These are phyloP conservation scores for Lagenaria siceraria DNA, from an alignment of 306 rosid genomes.

Conservation along the genomic window DNA sequence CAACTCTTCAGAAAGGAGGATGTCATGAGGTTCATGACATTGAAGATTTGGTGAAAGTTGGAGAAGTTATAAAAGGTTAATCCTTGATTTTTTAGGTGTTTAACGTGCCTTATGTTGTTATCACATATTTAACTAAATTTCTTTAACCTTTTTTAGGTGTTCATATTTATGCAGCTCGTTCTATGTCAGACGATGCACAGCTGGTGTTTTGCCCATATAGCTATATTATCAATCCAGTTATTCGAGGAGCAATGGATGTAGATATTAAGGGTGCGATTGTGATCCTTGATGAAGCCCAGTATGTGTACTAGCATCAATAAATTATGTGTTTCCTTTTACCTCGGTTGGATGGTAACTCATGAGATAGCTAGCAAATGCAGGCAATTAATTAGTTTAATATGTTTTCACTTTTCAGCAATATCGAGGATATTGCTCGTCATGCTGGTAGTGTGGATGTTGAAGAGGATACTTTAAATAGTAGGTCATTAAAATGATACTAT, in stretches of 20 bases:
- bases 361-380: background rate
- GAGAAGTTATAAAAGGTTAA: slow-evolving; percentile 64
- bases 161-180: slow-evolving; percentile 89
- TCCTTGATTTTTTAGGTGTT: slow-evolving; percentile 2
- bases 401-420: slow-evolving; percentile 50
- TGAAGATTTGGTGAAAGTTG: slow-evolving; percentile 85
- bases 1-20: slow-evolving; percentile 86
- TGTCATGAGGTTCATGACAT: slow-evolving; percentile 84
- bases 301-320: slow-evolving; percentile 15
- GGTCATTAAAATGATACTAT: slow-evolving; percentile 19
- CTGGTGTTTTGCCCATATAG: slow-evolving; percentile 88
- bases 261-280: slow-evolving; percentile 76
- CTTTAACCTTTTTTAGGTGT: slow-evolving; percentile 44
- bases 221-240: slow-evolving; percentile 81
- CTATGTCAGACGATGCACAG: slow-evolving; percentile 74
- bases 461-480: slow-evolving; percentile 71
- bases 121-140: background rate
- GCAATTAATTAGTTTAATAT: background rate
- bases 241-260: slow-evolving; percentile 88
- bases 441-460: slow-evolving; percentile 88
- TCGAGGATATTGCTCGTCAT: slow-evolving; percentile 85
- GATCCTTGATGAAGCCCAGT: slow-evolving; percentile 92
- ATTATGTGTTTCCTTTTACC: background rate
- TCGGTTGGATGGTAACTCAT: background rate
- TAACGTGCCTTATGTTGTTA: background rate